A percentile compares a stretch with the other conserved stretches of the same genome.
Evolutionary conservation across 1,284 basidiomycete species (phyloP).

Genomic region (Caloboletus inedulis): DNA sequence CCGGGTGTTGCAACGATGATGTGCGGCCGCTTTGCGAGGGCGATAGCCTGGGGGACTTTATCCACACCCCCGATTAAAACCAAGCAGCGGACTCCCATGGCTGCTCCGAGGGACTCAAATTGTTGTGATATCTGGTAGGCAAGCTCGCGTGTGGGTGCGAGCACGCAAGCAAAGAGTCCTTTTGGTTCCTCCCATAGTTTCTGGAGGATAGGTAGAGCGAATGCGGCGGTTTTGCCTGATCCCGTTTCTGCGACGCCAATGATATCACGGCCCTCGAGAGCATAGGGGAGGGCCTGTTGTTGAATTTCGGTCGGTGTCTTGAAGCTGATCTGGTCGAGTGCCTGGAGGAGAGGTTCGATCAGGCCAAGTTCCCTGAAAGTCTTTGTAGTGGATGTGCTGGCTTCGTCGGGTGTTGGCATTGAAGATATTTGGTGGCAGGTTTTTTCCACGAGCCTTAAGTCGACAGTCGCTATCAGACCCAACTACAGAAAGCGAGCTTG

Average conservation of each 20-base stretch:
- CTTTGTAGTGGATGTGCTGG: conserved; percentile 49
- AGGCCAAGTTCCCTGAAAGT: conserved; percentile 79
- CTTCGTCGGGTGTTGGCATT: conserved; percentile 57
- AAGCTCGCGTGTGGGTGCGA: conserved; percentile 95
- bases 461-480: not conserved
- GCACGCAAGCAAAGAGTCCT: conserved; percentile 89
- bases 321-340: conserved; percentile 81
- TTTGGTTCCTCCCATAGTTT: conserved; percentile 96
- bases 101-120: conserved; percentile 88
- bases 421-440: not conserved
- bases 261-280: conserved; percentile 89
- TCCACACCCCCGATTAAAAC: conserved; percentile 97
- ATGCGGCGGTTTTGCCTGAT: conserved; percentile 97
- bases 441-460: conserved; percentile 22
- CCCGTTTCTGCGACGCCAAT: conserved; percentile 98
- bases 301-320: conserved; percentile 93
- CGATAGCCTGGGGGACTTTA: conserved; percentile 90
- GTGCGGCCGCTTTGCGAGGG: conserved; percentile 91
- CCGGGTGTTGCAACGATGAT: conserved; percentile 98
- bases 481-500: not conserved
- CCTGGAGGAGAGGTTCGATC: conserved; percentile 85
- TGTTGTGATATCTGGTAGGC: conserved; percentile 99
- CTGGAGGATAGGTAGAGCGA: conserved; percentile 94
- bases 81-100: conserved; percentile 90
- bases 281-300: conserved; percentile 83